A percentile compares a stretch with the other conserved stretches of the same genome.
phyloP scores from a whole-genome alignment of 2,329 filamentous ascomycete species.

The Lasiodiplodia theobromae region DNA sequence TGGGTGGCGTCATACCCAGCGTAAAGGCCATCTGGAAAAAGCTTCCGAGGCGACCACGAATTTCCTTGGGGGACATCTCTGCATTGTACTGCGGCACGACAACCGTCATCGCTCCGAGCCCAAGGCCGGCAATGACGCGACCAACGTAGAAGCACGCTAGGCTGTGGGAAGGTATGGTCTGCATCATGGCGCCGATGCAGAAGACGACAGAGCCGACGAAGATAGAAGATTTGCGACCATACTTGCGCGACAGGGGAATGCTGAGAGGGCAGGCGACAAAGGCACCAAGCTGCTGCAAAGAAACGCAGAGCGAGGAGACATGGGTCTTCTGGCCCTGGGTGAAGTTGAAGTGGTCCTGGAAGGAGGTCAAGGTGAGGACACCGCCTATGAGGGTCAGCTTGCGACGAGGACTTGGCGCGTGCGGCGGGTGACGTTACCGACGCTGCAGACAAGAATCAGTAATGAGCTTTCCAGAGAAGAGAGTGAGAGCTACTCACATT shows the following conservation, averaged over 20 bases:
- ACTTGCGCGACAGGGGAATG: conserved; percentile 56
- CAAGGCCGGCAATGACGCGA: conserved; percentile 71
- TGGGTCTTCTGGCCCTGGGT: conserved; percentile 48
- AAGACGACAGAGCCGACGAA: conserved; percentile 54
- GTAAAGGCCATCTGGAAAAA: conserved; percentile 63
- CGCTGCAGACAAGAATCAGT: conserved; percentile 40
- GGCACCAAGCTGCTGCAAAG: conserved; percentile 60
- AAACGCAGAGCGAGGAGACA: conserved; percentile 57
- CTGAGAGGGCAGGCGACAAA: conserved; percentile 60
- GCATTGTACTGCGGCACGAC: conserved; percentile 54
- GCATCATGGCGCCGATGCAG: conserved; percentile 52
- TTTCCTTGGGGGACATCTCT: conserved; percentile 56
- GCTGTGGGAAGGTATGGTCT: conserved; percentile 56
- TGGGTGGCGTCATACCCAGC: conserved; percentile 41
- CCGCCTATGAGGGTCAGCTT: conserved; percentile 43
- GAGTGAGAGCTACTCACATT: conserved; percentile 30
- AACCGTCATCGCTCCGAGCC: conserved; percentile 52
- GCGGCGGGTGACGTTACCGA: conserved; percentile 44
- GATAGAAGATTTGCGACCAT: conserved; percentile 56
- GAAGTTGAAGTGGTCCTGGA: conserved; percentile 53
- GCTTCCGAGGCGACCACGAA: conserved; percentile 52
- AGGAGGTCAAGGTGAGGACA: conserved; percentile 54
- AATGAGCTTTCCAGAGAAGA: background rate
- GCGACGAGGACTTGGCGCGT: conserved; percentile 31
- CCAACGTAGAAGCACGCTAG: conserved; percentile 47